Base-by-base conservation (phyloP, 345 rosid genomes). In the Sonneratia caseolaris region DNA sequence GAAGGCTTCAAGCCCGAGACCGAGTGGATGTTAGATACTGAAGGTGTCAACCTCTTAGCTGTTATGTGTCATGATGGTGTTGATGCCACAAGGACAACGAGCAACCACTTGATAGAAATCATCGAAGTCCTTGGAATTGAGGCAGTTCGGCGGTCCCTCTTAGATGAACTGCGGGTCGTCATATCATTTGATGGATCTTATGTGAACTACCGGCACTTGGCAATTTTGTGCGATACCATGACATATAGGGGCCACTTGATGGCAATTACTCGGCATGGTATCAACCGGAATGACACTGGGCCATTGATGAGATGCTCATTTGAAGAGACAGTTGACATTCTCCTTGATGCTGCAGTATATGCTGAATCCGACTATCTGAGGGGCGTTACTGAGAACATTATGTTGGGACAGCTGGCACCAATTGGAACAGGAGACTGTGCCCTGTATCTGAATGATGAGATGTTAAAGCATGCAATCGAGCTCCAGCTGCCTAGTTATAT, bases 1-100 rank as follows among this genome's bases (percentile, higher is more conserved):
- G 97, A 82, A 37, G 97, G 97, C 42, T 94, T 91, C 74, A 94
- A 86, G 86, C 83, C 96, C 0, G 74, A 78, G 16, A 97, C 88
- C 80, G 99, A 94, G 82, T 94, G 99, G 99, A 91, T 94, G 99
- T 75, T 94, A 70, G 99, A 94, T 75, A 94, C 99, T 1, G 99
- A 94, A 81, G 99, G 99, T 71, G 99, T 94, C 68, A 94, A 94
- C 81, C 97, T 94, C 69, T 81, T 94, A 68, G 97, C 97, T 77
- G 99, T 94, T 49, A 82, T 94, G 93, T 91, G 97, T 74, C 89
- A 94, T 73, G 97, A 92, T 69, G 95, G 89, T 78, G 99, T 92
- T 74, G 96, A 94, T 86, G 81, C 97, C 56, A 86, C 75, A 78
- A 88, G 93, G 81, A 94, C 99, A 69, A 92, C 91, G 19, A 94